Evolutionary conservation across 1,139 yeast species (phyloP), one percentile per base, ranked within the genome.

Genomic region (Diutina catenulata): DNA sequence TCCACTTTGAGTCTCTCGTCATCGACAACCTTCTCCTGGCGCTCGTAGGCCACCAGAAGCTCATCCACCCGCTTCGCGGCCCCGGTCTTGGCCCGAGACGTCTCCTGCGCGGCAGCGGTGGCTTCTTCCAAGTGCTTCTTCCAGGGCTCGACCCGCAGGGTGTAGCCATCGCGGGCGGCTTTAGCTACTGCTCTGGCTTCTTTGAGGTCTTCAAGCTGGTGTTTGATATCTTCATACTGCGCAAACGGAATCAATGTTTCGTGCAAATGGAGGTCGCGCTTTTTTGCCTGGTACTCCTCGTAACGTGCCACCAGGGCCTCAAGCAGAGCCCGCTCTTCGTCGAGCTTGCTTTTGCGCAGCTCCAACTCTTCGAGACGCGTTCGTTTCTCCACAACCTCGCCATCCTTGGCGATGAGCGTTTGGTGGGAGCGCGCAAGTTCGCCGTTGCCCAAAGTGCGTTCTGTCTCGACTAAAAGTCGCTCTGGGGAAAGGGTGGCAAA

Each of bases 401-500:
- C 53, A 47, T 83, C 87, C 13, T 73, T 57, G 8, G 55, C 56
- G 27, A 76, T 79, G 39, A 86, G 62, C 21, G 60, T 50, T 42
- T 71, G 71, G 47, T 91, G 94, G 43, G 68, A 65, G 3, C 59
- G 56, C 18, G 76, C 55, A 45, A 88, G 58, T 29, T 70, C 65
- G 1, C 76, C 75, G 40, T 76, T 64, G 8, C 84, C 86, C 28
- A 87, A 71, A 1, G 96, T 87, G 40, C 94, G 64, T 51, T 87
- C 86, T 1, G 95, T 84, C 49, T 84, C 94, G 25, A 67, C 51
- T 9, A 93, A 62, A 9, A 91, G 59, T 44, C 77, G 76, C 43
- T 81, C 88, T 0, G 94, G 83, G 13, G 83, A 71, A 43, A 86
- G 60, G 5, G 80, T 74, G 0, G 97, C 95, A 62, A 93, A 93